Evolutionary conservation across 805 yeast species (phyloP).

Genomic region (Lipomyces oligophaga): DNA sequence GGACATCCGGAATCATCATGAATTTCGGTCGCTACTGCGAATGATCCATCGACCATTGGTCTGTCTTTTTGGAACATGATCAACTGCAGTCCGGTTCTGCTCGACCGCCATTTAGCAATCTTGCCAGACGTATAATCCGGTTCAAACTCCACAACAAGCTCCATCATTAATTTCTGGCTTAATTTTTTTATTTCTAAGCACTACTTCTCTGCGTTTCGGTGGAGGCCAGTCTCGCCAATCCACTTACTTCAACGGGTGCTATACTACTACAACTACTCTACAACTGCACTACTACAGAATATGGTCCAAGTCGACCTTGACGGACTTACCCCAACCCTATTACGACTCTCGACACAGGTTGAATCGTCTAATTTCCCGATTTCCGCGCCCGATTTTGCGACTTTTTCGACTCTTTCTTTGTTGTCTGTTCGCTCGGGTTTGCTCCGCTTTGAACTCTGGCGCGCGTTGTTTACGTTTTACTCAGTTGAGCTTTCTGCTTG

Average conservation of each 20-base stretch:
- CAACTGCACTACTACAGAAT: too few relatives aligned
- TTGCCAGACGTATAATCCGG: slow-evolving; percentile 20
- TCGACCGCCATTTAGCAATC: slow-evolving; percentile 62
- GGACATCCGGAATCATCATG: slow-evolving; percentile 86
- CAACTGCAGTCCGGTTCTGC: slow-evolving; percentile 76
- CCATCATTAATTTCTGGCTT: too few relatives aligned
- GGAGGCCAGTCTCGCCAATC: too few relatives aligned
- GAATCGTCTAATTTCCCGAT: background rate
- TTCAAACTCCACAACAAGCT: slow-evolving; percentile 4
- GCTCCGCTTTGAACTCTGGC: too few relatives aligned
- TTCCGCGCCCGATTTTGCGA: background rate
- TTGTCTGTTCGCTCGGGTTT: too few relatives aligned
- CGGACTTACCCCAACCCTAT: background rate
- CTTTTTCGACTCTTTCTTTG: background rate
- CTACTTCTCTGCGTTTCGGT: too few relatives aligned
- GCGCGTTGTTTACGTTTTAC: too few relatives aligned
- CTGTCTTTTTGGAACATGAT: slow-evolving; percentile 74
- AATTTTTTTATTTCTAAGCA: too few relatives aligned
- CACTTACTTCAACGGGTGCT: too few relatives aligned
- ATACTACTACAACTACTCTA: too few relatives aligned
- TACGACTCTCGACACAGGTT: too few relatives aligned
- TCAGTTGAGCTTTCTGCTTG: too few relatives aligned
- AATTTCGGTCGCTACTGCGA: slow-evolving; percentile 93
- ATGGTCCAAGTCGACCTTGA: background rate
- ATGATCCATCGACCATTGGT: slow-evolving; percentile 85